phyloP scores from a whole-genome alignment of 1,139 yeast genomes.

The Sugiyamaella neomexicana region DNA sequence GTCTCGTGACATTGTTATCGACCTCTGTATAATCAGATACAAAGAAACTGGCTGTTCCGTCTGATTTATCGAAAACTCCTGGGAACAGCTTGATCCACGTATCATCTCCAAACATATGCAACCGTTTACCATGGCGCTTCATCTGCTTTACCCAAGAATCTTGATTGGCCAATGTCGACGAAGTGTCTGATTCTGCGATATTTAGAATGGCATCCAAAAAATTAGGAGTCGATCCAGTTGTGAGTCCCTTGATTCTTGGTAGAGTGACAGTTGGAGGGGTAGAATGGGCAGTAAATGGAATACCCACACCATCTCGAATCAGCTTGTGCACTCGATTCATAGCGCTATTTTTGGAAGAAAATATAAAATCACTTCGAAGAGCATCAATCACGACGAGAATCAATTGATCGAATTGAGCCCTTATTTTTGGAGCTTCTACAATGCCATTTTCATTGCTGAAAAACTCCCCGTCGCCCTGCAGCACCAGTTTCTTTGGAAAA shows the following conservation, averaged over 20 bases:
- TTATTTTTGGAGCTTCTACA: conserved; percentile 22
- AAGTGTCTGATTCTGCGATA: conserved; percentile 85
- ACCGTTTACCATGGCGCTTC: conserved; percentile 43
- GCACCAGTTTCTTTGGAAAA: conserved; percentile 79
- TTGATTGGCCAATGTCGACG: conserved; percentile 70
- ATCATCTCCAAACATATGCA: conserved; percentile 94
- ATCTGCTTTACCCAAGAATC: conserved; percentile 89
- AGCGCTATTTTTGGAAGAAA: conserved; percentile 54
- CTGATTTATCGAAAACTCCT: conserved; percentile 58
- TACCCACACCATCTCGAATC: conserved; percentile 65
- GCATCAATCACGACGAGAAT: conserved; percentile 92
- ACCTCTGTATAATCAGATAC: conserved; percentile 95
- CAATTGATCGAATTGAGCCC: conserved; percentile 62
- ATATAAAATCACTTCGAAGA: conserved; percentile 82
- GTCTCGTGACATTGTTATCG: conserved; percentile 89
- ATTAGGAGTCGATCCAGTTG: conserved; percentile 94
- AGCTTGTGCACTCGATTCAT: conserved; percentile 68
- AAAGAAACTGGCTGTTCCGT: conserved; percentile 91
- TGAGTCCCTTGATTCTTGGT: conserved; percentile 87
- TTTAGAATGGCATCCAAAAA: conserved; percentile 92
- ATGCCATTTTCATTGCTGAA: conserved; percentile 34
- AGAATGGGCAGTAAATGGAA: conserved; percentile 88
- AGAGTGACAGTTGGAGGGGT: conserved; percentile 97
- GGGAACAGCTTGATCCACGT: conserved; percentile 94
- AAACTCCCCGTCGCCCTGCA: conserved; percentile 54